A percentile compares a stretch with the other conserved stretches of the same genome.
Conservation (phyloP, 169 alveolate species). For the Babesia ovata region DNA sequence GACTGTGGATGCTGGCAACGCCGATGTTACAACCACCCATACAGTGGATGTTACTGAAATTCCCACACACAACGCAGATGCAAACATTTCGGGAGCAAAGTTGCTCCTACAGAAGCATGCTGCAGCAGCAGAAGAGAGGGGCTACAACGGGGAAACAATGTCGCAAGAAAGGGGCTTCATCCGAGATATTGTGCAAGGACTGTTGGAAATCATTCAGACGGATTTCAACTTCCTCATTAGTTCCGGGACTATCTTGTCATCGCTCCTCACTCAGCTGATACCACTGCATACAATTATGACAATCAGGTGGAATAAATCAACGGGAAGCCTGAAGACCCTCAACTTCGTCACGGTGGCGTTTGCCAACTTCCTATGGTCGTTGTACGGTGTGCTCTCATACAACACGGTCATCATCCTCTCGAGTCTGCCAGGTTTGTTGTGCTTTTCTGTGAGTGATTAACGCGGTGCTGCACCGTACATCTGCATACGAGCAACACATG, state of each 20-base stretch:
- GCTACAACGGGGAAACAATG: not conserved
- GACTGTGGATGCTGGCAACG: too few relatives aligned
- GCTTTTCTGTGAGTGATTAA: not conserved
- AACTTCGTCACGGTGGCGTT: constrained; percentile 67
- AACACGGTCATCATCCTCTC: constrained; percentile 69
- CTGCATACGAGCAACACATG: too few relatives aligned
- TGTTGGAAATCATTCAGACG: constrained; percentile 18
- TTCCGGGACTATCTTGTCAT: constrained; percentile 67
- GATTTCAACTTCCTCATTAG: constrained; percentile 66
- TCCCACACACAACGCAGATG: too few relatives aligned
- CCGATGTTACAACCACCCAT: too few relatives aligned
- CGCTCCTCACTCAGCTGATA: constrained; percentile 69
- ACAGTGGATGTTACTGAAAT: too few relatives aligned
- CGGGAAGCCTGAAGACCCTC: constrained; percentile 69
- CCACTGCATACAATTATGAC: constrained; percentile 67
- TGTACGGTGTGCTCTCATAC: constrained; percentile 65
- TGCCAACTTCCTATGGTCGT: constrained; percentile 73
- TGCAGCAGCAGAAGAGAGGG: not conserved
- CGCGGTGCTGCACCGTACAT: not conserved
- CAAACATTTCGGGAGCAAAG: too few relatives aligned
- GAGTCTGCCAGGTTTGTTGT: constrained; percentile 63
- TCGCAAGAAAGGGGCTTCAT: constrained; percentile 1
- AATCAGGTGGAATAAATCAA: constrained; percentile 67
- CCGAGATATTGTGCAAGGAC: constrained; percentile 8
- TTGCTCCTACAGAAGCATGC: not conserved